Conservation (phyloP, 371 early-diverging fungal species). For the Mucor plumbeus region DNA sequence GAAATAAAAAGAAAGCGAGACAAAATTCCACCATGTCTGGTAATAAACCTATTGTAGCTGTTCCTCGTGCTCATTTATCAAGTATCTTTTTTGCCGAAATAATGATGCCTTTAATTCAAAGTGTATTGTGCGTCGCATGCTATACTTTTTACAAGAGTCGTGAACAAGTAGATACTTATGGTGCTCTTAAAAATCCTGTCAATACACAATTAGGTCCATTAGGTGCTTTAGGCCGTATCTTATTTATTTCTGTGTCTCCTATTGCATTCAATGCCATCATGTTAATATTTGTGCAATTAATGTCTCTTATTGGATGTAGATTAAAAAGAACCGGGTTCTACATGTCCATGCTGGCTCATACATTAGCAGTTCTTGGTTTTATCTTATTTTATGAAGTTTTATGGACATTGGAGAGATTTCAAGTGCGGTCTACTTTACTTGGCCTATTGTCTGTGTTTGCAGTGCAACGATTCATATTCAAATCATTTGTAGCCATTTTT, state of each 20-base stretch:
- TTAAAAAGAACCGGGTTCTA: conserved; percentile 68
- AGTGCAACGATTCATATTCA: conserved; percentile 76
- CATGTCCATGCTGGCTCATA: conserved; percentile 72
- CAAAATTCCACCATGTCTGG: conserved; percentile 58
- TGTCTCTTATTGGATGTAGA: conserved; percentile 61
- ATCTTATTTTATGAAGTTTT: conserved; percentile 65
- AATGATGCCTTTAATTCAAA: conserved; percentile 75
- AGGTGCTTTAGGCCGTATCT: conserved; percentile 52
- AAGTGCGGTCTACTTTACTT: conserved; percentile 62
- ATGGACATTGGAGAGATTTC: conserved; percentile 74
- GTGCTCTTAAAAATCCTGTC: conserved; percentile 20
- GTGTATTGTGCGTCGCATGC: conserved; percentile 61
- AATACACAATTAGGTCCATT: conserved; percentile 23
- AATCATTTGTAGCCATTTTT: conserved; percentile 69
- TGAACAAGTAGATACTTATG: conserved; percentile 35
- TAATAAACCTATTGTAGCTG: conserved; percentile 54
- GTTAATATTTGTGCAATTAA: conserved; percentile 67
- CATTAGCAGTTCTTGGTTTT: conserved; percentile 62
- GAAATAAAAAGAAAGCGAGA: conserved; percentile 43
- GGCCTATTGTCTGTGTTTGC: conserved; percentile 70
- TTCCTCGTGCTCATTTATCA: conserved; percentile 71
- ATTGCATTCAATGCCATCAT: conserved; percentile 71
- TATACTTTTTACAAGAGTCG: conserved; percentile 66
- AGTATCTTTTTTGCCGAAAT: conserved; percentile 81
- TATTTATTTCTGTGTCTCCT: conserved; percentile 70